A percentile compares a stretch with the other conserved stretches of the same genome.
phyloP scores from a whole-genome alignment of 129 eudicot genomes.

The Dittrichia graveolens region DNA sequence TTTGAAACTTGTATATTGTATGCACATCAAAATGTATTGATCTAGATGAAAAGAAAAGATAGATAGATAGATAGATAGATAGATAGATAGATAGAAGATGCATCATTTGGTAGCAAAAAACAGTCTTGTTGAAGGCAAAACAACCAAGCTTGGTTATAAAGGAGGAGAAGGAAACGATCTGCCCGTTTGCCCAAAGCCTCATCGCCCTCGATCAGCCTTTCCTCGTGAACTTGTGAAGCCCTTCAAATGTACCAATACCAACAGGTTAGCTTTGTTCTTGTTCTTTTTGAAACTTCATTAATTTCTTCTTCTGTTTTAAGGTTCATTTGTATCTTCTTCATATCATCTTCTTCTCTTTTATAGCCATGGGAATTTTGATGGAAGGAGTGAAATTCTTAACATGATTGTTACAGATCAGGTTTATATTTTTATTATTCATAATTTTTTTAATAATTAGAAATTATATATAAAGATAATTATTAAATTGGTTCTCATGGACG shows the following conservation, averaged over 20 bases:
- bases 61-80: too few relatives aligned
- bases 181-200: conserved; percentile 57
- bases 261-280: conserved; percentile 33
- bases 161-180: conserved; percentile 27
- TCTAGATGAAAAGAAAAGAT: neutral
- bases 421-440: neutral
- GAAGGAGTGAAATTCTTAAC: conserved; percentile 54
- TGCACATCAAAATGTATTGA: conserved; percentile 17
- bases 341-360: neutral
- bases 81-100: conserved; percentile 19
- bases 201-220: conserved; percentile 39
- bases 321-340: neutral
- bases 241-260: conserved; percentile 37
- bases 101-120: conserved; percentile 43
- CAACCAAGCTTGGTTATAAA: conserved; percentile 26
- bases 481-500: neutral
- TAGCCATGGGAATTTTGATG: conserved; percentile 52
- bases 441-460: neutral
- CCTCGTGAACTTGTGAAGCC: conserved; percentile 45
- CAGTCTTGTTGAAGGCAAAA: conserved; percentile 41
- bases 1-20: conserved; percentile 8
- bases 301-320: neutral
- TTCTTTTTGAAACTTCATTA: neutral
- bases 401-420: conserved; percentile 56
- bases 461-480: neutral